These are phyloP conservation scores for Neurospora sp. DNA, from an alignment of 495 filamentous ascomycete genomes.

Conservation along the genomic window DNA sequence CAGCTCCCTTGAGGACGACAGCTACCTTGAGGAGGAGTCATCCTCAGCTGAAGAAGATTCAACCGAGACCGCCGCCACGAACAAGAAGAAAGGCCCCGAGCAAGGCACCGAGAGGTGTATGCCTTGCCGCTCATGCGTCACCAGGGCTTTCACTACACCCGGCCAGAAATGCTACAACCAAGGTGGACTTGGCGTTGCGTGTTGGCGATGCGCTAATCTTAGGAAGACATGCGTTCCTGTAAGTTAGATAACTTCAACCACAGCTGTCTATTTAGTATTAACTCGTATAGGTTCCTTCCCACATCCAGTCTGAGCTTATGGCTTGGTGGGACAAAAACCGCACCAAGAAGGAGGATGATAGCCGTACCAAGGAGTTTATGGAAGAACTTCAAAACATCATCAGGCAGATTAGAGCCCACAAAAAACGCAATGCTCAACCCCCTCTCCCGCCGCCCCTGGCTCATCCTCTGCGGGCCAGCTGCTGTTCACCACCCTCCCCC, in stretches of 20 bases:
- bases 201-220: background rate
- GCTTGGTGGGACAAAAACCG: background rate
- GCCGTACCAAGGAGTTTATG: background rate
- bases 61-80: background rate
- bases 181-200: background rate
- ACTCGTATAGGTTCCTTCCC: background rate
- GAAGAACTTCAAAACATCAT: background rate
- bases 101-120: background rate
- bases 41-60: background rate
- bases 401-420: background rate
- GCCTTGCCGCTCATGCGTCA: background rate
- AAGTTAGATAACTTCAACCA: background rate
- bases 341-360: background rate
- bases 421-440: background rate
- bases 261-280: background rate
- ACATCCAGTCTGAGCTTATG: background rate
- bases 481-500: background rate
- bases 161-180: background rate
- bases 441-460: background rate
- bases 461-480: background rate
- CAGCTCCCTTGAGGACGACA: background rate
- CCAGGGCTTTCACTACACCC: background rate
- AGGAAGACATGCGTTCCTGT: background rate
- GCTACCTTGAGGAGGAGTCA: background rate
- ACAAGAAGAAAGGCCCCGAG: background rate